These are phyloP conservation scores for Coprinellus micaceus DNA, from an alignment of 768 basidiomycete species.

Conservation along the genomic window DNA sequence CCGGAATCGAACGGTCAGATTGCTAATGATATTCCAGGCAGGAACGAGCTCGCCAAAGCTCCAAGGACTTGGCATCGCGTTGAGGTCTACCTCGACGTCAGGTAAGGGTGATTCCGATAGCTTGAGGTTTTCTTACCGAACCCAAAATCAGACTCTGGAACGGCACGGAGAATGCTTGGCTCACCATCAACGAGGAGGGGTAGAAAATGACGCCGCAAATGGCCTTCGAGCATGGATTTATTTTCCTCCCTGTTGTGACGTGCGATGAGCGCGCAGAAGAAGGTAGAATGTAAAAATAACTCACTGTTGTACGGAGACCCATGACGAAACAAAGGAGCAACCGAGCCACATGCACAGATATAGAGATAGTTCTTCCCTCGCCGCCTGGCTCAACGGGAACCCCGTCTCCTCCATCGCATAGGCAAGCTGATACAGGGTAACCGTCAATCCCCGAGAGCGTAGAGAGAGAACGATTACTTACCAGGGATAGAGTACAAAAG, in stretches of 20 bases:
- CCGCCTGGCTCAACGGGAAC: not conserved
- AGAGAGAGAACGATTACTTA: constrained; percentile 16
- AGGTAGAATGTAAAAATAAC: constrained; percentile 11
- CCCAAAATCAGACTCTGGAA: too few species aligned
- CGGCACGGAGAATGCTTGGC: not conserved
- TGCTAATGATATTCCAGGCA: constrained; percentile 29
- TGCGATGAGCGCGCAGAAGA: not conserved
- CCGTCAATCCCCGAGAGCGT: too few species aligned
- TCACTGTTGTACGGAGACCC: constrained; percentile 3
- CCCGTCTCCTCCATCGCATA: too few species aligned
- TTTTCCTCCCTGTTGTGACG: constrained; percentile 14
- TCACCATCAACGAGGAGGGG: constrained; percentile 37
- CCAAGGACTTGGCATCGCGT: constrained; percentile 15
- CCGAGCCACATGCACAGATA: constrained; percentile 25
- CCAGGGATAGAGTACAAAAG: constrained; percentile 27
- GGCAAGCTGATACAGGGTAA: too few species aligned
- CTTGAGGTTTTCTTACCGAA: too few species aligned
- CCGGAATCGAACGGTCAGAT: constrained; percentile 20
- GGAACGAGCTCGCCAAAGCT: constrained; percentile 33
- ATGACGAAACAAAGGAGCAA: constrained; percentile 21
- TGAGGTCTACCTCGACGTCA: not conserved
- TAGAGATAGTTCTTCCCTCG: constrained; percentile 5
- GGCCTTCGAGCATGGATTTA: constrained; percentile 20
- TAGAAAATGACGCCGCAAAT: constrained; percentile 35
- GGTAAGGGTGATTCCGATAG: too few species aligned